These are phyloP conservation scores for Leccinellum albellum DNA, from an alignment of 768 basidiomycete species.

Conservation along the genomic window DNA sequence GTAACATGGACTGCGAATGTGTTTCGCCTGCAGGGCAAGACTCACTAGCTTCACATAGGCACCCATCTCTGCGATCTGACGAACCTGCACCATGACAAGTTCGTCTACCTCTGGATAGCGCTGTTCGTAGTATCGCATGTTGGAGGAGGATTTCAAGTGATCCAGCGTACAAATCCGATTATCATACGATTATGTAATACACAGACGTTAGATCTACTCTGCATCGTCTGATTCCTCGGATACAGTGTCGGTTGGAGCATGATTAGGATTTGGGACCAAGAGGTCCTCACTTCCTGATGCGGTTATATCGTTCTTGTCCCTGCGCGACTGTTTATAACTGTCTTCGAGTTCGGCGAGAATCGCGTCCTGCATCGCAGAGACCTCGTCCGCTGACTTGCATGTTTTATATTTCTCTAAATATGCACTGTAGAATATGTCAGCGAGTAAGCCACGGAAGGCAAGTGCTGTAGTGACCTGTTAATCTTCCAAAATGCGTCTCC, in stretches of 20 bases:
- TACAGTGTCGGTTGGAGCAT: conserved; percentile 28
- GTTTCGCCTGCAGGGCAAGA: conserved; percentile 5
- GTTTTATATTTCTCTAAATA: conserved; percentile 74
- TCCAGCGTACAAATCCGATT: not conserved
- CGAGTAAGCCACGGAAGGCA: not conserved
- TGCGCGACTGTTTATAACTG: conserved; percentile 55
- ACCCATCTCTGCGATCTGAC: conserved; percentile 99
- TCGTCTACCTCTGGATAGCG: conserved; percentile 96
- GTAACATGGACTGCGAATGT: not conserved
- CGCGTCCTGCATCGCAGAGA: conserved; percentile 56
- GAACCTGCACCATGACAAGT: conserved; percentile 99
- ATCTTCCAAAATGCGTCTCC: conserved; percentile 83
- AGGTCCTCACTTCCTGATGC: conserved; percentile 51
- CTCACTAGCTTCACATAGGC: conserved; percentile 96
- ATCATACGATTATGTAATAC: not conserved
- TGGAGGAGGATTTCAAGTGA: not conserved
- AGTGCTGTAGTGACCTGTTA: conserved; percentile 52
- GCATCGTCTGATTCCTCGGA: not conserved
- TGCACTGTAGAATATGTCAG: conserved; percentile 1
- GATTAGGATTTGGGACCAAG: conserved; percentile 69
- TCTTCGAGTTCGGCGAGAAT: conserved; percentile 69
- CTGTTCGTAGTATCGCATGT: conserved; percentile 91
- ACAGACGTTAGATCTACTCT: not conserved
- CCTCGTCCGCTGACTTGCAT: conserved; percentile 60
- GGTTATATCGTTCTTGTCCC: conserved; percentile 34